Evolutionary conservation across 2,329 filamentous ascomycete genomes (phyloP).

Genomic region (Microdochium trichocladiopsis): DNA sequence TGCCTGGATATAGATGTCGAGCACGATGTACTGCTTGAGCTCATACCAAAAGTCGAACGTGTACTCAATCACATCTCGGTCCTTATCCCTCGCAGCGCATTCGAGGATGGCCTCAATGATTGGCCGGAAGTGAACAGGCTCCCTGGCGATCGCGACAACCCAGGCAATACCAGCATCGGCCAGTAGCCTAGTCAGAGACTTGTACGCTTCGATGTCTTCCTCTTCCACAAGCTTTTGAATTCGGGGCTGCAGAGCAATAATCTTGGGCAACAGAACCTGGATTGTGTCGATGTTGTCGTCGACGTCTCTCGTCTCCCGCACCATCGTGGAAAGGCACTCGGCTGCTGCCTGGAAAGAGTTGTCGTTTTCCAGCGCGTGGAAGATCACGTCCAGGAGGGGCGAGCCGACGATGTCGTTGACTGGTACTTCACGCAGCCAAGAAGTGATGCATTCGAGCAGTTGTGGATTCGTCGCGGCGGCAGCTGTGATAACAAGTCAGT

Average conservation of each 20-base stretch:
- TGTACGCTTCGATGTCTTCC: constrained; percentile 80
- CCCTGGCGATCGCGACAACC: constrained; percentile 83
- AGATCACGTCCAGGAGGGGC: constrained; percentile 72
- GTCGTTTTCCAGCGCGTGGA: constrained; percentile 70
- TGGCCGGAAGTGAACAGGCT: constrained; percentile 73
- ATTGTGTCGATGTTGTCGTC: constrained; percentile 84
- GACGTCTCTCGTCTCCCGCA: constrained; percentile 86
- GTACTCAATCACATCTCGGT: constrained; percentile 84
- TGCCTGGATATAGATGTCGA: constrained; percentile 83
- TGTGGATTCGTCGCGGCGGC: constrained; percentile 79
- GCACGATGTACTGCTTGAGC: constrained; percentile 87
- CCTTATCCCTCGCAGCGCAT: constrained; percentile 79
- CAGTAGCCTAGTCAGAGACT: constrained; percentile 83
- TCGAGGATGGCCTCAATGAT: constrained; percentile 90
- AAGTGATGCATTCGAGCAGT: constrained; percentile 90
- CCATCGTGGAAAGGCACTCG: constrained; percentile 87
- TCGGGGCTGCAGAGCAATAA: constrained; percentile 70
- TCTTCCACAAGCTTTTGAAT: constrained; percentile 69
- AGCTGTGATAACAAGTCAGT: constrained; percentile 34
- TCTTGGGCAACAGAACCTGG: constrained; percentile 70
- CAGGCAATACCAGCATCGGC: constrained; percentile 90
- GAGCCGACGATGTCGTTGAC: constrained; percentile 78
- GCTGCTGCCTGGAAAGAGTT: constrained; percentile 79
- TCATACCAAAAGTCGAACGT: constrained; percentile 99
- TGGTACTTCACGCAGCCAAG: constrained; percentile 92